phyloP scores from a whole-genome alignment of 139 green algal genomes.

The Picochlorum sp. region DNA sequence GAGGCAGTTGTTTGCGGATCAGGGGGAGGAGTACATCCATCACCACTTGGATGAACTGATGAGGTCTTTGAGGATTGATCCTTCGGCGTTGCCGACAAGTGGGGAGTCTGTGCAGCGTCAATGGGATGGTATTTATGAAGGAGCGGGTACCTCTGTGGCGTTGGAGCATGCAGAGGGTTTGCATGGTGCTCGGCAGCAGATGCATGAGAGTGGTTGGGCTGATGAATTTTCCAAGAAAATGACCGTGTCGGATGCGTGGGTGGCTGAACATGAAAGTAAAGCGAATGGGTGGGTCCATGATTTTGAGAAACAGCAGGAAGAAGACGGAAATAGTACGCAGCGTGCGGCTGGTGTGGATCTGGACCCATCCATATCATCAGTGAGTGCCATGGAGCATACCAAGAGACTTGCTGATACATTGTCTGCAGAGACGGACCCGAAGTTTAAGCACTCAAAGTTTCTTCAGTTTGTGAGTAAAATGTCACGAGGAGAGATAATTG shows the following conservation, averaged over 20 bases:
- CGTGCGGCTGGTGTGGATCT: background rate
- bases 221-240: slow-evolving; percentile 24
- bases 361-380: background rate
- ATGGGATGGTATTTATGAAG: slow-evolving; percentile 34
- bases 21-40: slow-evolving; percentile 53
- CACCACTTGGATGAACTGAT: slow-evolving; percentile 60
- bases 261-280: background rate
- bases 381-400: slow-evolving; percentile 35
- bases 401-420: slow-evolving; percentile 45
- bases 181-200: slow-evolving; percentile 25
- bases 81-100: slow-evolving; percentile 38
- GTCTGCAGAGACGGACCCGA: slow-evolving; percentile 47
- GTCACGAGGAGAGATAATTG: slow-evolving; percentile 71
- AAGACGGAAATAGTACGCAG: slow-evolving; percentile 9
- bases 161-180: slow-evolving; percentile 1
- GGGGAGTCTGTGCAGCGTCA: background rate
- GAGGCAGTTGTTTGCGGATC: slow-evolving; percentile 65
- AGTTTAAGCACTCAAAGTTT: slow-evolving; percentile 85
- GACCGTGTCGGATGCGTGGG: background rate
- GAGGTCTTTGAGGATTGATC: slow-evolving; percentile 59
- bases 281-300: slow-evolving; percentile 33
- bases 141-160: background rate
- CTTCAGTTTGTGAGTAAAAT: slow-evolving; percentile 95
- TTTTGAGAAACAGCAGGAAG: slow-evolving; percentile 13
- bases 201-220: slow-evolving; percentile 10